Evolutionary conservation across 768 basidiomycete species (phyloP), one percentile per base, ranked within the genome.

Genomic region (Tremella fuciformis): DNA sequence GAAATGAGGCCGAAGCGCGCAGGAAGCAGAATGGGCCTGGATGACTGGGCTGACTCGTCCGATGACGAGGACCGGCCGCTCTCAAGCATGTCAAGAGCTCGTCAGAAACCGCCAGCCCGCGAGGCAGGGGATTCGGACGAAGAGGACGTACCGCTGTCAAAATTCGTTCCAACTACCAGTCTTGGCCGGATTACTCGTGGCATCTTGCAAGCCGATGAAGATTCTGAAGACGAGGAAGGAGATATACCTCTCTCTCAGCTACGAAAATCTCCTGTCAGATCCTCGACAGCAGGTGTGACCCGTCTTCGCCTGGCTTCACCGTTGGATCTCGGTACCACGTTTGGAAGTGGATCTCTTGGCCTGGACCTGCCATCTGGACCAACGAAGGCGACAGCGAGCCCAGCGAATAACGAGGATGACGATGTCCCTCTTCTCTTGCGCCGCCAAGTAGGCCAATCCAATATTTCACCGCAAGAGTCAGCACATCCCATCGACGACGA

Each of bases 391-490:
- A 34, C 29, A 11, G 11, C 29, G 11, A 6, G 6, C 11, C 29
- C 29, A 11, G 57, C 39, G 18, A 40, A 53, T 18, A 13, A 19
- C 39, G 60, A 71, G n/a, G 74, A 75, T 25, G 75, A 76, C 50
- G 72, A 76, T 59, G 49, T 69, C 16, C 74, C 74, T 1, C 62
- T 76, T 8, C 66, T 59, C 2, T 39, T 75, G 8, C 51, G 66
- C 15, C 66, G 65, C 8, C 11, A 41, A 19, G 9, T 38, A 19
- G 38, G 39, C 13, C 37, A 37, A 13, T 19, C 54, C 22, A 40
- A 41, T 16, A 41, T 44, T 24, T 19, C 42, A 42, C 7, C 40
- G 55, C 50, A 24, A 50, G 53, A 50, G 9, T 8, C 48, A 15
- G 8, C 48, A 50, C 18, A 19, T 34, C 58, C 51, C 46, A 67